phyloP scores from a whole-genome alignment of 345 rosid genomes.

The Eutrema japonicum region DNA sequence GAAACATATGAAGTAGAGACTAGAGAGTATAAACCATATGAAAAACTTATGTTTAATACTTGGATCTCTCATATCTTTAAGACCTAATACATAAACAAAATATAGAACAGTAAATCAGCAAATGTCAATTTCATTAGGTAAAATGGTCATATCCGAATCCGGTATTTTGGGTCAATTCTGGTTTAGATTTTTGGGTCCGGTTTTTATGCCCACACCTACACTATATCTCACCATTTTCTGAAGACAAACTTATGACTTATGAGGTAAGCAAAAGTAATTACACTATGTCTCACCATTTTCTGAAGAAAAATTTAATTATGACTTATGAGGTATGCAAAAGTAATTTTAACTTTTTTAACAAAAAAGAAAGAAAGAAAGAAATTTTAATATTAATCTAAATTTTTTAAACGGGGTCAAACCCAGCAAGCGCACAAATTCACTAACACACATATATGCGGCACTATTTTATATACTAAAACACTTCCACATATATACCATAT shows the following conservation, averaged over 20 bases:
- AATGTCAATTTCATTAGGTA: too few species aligned
- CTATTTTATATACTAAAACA: constrained; percentile 21
- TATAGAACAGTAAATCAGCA: too few species aligned
- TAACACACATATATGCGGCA: constrained; percentile 30
- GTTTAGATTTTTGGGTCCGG: too few species aligned
- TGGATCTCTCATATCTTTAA: too few species aligned
- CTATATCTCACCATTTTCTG: constrained; percentile 11
- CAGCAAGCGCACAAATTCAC: constrained; percentile 29
- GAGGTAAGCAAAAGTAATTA: constrained; percentile 32
- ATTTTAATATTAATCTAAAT: background rate
- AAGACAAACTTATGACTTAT: constrained; percentile 24
- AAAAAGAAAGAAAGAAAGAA: too few species aligned
- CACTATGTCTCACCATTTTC: constrained; percentile 16
- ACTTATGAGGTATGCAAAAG: constrained; percentile 34
- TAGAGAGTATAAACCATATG: too few species aligned
- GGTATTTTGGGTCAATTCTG: too few species aligned
- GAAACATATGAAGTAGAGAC: too few species aligned
- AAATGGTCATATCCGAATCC: too few species aligned
- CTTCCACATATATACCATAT: constrained; percentile 12
- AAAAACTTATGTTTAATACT: too few species aligned
- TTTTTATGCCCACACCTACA: too few species aligned
- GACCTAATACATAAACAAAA: too few species aligned
- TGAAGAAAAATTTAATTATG: constrained; percentile 19
- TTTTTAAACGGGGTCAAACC: constrained; percentile 27
- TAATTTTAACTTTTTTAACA: background rate